Conservation (phyloP, 2,329 filamentous ascomycete species). For the Penicillium aurantiogriseum region DNA sequence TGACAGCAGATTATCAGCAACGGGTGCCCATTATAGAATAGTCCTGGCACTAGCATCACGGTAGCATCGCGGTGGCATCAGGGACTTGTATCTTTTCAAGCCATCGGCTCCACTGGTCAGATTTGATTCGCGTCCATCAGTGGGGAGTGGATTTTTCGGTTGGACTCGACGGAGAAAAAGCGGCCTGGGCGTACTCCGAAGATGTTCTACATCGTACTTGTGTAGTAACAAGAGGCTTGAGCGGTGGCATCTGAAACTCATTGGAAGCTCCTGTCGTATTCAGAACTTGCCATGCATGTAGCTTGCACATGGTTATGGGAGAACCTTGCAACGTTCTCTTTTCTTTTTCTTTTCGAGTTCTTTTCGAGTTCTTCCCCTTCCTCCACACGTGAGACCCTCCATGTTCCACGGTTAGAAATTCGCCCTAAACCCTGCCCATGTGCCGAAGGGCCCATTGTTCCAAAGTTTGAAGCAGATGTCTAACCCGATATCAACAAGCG, state of each 20-base stretch:
- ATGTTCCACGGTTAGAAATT: no score
- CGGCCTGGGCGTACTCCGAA: not conserved
- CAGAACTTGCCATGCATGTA: not conserved
- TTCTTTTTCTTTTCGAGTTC: not conserved
- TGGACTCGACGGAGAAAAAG: not conserved
- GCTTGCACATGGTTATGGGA: slow-evolving; percentile 2
- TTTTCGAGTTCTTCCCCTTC: not conserved
- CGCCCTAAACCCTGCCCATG: not conserved
- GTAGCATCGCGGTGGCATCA: not conserved
- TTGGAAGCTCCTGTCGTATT: not conserved
- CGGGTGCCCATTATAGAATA: not conserved
- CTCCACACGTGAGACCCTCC: not conserved
- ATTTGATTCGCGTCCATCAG: not conserved
- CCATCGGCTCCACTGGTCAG: not conserved
- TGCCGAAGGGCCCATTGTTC: not conserved
- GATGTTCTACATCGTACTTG: not conserved
- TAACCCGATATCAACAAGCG: not conserved
- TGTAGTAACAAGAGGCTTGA: not conserved
- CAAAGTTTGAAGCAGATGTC: not conserved
- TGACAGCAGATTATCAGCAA: not conserved
- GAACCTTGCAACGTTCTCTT: not conserved
- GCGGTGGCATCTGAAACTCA: not conserved
- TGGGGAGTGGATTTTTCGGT: not conserved
- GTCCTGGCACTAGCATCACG: not conserved
- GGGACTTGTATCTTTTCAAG: not conserved